Conservation (phyloP, 148 eudicot genomes). For the Cornus suecica region DNA sequence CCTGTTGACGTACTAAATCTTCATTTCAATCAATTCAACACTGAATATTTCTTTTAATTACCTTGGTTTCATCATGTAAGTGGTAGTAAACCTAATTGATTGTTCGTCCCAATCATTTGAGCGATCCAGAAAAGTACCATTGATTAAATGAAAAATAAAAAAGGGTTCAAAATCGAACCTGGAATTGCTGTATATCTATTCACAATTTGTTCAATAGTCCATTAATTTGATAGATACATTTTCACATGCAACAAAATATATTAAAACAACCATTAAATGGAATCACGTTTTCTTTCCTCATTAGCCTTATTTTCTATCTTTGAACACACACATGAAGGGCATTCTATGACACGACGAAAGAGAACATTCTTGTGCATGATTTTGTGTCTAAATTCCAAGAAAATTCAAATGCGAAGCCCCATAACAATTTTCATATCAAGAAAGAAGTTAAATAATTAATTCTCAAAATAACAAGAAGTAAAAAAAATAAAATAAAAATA, state of each 20-base stretch:
- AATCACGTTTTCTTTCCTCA: background rate
- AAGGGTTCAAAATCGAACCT: background rate
- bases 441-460: too few relatives aligned
- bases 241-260: background rate
- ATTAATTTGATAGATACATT: background rate
- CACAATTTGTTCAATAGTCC: background rate
- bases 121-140: background rate
- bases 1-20: background rate
- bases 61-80: slow-evolving; percentile 5
- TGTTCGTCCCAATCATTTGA: background rate
- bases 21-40: background rate
- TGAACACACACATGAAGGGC: background rate
- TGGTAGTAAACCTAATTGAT: background rate
- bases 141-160: background rate
- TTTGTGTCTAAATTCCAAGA: background rate
- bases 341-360: background rate
- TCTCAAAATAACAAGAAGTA: too few relatives aligned
- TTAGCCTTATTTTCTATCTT: background rate
- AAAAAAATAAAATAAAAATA: background rate
- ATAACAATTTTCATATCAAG: background rate
- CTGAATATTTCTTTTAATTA: background rate
- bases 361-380: background rate
- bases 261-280: background rate
- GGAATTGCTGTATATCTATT: background rate
- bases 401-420: slow-evolving; percentile 4